Evolutionary conservation across 2,329 filamentous ascomycete genomes (phyloP), one percentile per base, ranked within the genome.

Genomic region (Waltergamsia citrina): DNA sequence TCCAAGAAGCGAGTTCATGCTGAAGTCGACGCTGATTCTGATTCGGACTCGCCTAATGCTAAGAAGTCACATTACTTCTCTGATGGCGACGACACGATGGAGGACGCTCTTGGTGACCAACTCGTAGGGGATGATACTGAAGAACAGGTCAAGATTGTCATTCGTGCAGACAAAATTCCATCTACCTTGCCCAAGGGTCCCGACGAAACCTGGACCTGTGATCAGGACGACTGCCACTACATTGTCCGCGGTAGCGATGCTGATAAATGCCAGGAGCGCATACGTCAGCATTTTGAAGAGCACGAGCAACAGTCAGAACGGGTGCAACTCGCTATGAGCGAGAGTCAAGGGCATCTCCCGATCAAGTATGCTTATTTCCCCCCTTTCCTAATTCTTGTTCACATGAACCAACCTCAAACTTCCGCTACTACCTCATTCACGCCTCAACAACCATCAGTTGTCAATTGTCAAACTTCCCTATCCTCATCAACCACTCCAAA

Each of bases 171-270:
- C 35, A 63, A 54, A 31, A 44, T 73, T 9, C 71, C 69, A 1
- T 64, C 67, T 4, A 56, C 59, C 7, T 54, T 51, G 4, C 64
- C 73, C 1, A 60, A 65, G 22, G 77, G 73, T 0, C 71, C 74
- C 0, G 65, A 75, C 38, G 71, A 78, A 34, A 75, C 74, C 0
- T 86, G 81, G 80, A 61, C 60, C 2, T 86, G 81, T 46, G 68
- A 69, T 5, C 66, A 80, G 40, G 71, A 75, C 9, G 76, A 69
- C 17, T 86, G 81, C 46, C 59, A 59, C 24, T 77, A 77, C 43
- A 65, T 78, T 26, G 74, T 85, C 9, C 77, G 78, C 40, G 68
- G 67, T 3, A 74, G 74, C n/a, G 69, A 74, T 29, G 63, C 70
- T 27, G 55, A 67, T 4, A 62, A 64, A 1, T 69, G 70, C 12